Evolutionary conservation across 2,329 filamentous ascomycete genomes (phyloP), one percentile per base, ranked within the genome.

Genomic region (Penicillium expansum): DNA sequence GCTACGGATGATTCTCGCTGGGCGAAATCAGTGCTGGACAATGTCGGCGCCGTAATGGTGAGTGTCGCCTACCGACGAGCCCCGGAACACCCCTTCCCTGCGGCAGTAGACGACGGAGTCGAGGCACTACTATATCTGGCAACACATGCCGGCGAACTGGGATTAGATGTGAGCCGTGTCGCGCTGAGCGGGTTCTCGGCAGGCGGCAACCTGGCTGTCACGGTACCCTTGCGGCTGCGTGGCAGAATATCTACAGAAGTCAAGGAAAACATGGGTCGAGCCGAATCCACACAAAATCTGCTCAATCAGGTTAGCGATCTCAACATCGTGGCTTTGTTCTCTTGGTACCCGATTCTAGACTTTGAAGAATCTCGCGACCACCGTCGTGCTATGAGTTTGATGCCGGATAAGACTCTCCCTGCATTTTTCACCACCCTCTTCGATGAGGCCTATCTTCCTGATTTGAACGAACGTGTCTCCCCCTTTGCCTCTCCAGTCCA

Each of bases 281-380:
- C 69, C 6, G 69, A 74, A 11, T 75, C 74, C 32, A 71, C 70
- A 1, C 65, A 71, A 62, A 56, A 73, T 59, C 62, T 74, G 43
- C 60, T 78, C 65, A 49, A 65, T 68, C 70, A 74, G 65, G 67
- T 67, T n/a, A 62, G 56, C 59, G 75, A 77, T 27, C 67, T 85
- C 24, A 74, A 78, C 22, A 80, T 87, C 59, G 75, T 82, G 55
- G 82, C 80, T 45, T 78, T 86, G 52, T 78, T 85, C 38, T 81
- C 82, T 48, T 87, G 83, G 80, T 87, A 87, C 60, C 85, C 85
- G 1, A 78, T 83, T 27, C 79, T 84, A 35, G 85, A 87, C 70
- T 86, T 86, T 69, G 83, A 84, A 13, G 77, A 82, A 48, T 82
- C 83, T 2, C 82, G 85, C 30, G 81, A 79, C 24, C 78, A 84